These are phyloP conservation scores for Trichoderma gamsii DNA, from an alignment of 495 filamentous ascomycete species.

Conservation along the genomic window DNA sequence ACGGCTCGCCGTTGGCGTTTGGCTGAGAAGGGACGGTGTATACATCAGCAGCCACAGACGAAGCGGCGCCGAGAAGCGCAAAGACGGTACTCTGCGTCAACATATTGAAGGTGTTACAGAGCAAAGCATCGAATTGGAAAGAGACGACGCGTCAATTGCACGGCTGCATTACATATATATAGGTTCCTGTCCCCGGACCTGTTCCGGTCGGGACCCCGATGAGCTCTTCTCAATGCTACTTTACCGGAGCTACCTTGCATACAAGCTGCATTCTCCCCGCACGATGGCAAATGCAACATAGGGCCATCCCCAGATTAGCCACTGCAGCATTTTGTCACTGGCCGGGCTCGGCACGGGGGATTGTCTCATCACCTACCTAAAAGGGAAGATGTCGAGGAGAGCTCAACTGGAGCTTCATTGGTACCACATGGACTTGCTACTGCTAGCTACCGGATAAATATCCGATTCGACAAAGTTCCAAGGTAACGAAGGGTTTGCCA, in stretches of 20 bases:
- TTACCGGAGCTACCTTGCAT: background rate
- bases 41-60: conserved; percentile 4
- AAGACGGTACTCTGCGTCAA: background rate
- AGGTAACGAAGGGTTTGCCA: no score
- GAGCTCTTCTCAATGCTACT: background rate
- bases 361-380: background rate
- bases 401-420: background rate
- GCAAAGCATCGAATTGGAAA: no score
- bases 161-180: background rate
- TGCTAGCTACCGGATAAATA: no score
- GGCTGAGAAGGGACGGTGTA: conserved; percentile 14
- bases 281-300: background rate
- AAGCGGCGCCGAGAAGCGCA: conserved; percentile 14
- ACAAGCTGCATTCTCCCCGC: background rate
- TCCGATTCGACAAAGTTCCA: no score
- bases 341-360: background rate
- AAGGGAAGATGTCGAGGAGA: background rate
- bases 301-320: background rate
- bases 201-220: background rate
- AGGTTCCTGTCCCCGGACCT: background rate
- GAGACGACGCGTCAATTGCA: background rate
- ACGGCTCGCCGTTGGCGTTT: conserved; percentile 21
- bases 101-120: background rate
- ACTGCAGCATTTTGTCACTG: background rate
- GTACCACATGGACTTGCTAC: no score